phyloP scores from a whole-genome alignment of 495 filamentous ascomycete species.

The Aspergillus indologenus region DNA sequence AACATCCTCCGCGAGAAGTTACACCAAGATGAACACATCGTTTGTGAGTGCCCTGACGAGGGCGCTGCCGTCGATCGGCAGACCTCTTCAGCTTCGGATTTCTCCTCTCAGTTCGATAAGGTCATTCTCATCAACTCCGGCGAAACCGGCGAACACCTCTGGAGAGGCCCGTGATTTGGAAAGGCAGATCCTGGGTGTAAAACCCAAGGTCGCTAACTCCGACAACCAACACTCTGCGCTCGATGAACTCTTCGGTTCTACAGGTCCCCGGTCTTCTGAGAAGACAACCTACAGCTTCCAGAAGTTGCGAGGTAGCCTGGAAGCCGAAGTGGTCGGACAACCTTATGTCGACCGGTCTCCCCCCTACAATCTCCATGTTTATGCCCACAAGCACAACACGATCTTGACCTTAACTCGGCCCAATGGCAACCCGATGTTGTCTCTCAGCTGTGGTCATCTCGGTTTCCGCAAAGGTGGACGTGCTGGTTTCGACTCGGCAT shows the following conservation, averaged over 20 bases:
- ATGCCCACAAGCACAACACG: slow-evolving; percentile 83
- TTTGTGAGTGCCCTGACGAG: slow-evolving; percentile 35
- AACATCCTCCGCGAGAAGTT: slow-evolving; percentile 1
- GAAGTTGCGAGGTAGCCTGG: slow-evolving; percentile 34
- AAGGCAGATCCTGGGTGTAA: slow-evolving; percentile 28
- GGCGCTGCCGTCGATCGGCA: slow-evolving; percentile 34
- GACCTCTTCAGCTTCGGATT: slow-evolving; percentile 27
- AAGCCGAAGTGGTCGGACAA: slow-evolving; percentile 39
- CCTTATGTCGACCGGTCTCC: slow-evolving; percentile 38
- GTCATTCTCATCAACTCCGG: slow-evolving; percentile 30
- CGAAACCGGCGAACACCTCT: slow-evolving; percentile 15
- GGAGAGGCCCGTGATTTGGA: slow-evolving; percentile 27
- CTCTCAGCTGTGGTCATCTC: slow-evolving; percentile 74
- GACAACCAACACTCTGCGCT: neutral
- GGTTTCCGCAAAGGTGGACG: slow-evolving; percentile 79
- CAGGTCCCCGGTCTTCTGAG: neutral
- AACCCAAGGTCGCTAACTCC: slow-evolving; percentile 1
- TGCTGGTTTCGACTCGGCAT: slow-evolving; percentile 86
- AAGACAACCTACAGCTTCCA: slow-evolving; percentile 28
- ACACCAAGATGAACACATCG: slow-evolving; percentile 36
- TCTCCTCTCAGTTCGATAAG: slow-evolving; percentile 20
- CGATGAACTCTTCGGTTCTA: neutral
- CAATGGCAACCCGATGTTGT: slow-evolving; percentile 71
- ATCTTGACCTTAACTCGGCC: slow-evolving; percentile 85
- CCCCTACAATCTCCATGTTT: slow-evolving; percentile 85